A percentile compares a stretch with the other conserved stretches of the same genome.
phyloP scores from a whole-genome alignment of 495 filamentous ascomycete genomes.

The Rostrohypoxylon terebratum region DNA sequence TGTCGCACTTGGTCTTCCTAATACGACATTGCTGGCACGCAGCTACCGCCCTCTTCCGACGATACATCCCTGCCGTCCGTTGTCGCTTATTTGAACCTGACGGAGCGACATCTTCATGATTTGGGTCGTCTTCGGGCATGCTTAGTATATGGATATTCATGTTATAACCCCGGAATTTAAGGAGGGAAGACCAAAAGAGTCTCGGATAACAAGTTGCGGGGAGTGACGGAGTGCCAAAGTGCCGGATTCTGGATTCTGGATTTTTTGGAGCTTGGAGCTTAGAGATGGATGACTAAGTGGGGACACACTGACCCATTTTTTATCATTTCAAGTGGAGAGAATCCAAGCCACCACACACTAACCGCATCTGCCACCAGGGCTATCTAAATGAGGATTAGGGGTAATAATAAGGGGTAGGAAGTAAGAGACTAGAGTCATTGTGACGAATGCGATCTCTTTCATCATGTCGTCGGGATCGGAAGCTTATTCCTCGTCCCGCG shows the following conservation, averaged over 20 bases:
- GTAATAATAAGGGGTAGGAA: background rate
- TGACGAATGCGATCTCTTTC: background rate
- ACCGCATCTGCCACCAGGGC: background rate
- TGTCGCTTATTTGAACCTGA: conserved; percentile 1
- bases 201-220: background rate
- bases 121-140: background rate
- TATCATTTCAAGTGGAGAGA: background rate
- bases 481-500: no score
- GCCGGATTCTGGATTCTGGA: no score
- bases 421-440: background rate
- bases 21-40: conserved; percentile 13
- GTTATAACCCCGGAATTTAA: background rate
- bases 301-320: no score
- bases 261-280: no score
- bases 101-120: background rate
- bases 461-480: background rate
- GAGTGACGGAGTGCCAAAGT: conserved; percentile 12
- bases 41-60: conserved; percentile 16
- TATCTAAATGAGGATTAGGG: no score
- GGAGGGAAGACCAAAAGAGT: background rate
- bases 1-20: conserved; percentile 16
- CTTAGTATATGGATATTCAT: background rate
- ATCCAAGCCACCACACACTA: background rate
- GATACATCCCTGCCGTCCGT: conserved; percentile 12
- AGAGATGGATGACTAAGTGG: background rate